These are phyloP conservation scores for Schoenoplectus triqueter DNA, from an alignment of 202 grass and related monocot genomes.

Conservation along the genomic window DNA sequence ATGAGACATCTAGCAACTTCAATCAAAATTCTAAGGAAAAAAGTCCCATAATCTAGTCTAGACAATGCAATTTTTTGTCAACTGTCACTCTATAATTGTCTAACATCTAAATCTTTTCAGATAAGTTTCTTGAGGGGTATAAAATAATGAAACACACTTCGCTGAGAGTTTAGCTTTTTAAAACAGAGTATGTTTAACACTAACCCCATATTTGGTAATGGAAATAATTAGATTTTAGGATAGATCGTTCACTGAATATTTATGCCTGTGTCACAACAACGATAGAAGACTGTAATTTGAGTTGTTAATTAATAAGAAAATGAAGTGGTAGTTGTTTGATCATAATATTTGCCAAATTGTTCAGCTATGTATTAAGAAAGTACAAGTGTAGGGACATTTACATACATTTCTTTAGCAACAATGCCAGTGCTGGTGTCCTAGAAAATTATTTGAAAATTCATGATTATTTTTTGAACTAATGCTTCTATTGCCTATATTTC, in stretches of 20 bases:
- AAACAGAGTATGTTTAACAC: too few species aligned
- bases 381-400: too few species aligned
- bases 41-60: not conserved
- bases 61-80: too few species aligned
- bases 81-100: too few species aligned
- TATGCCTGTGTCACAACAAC: not conserved
- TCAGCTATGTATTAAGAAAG: too few species aligned
- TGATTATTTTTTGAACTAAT: constrained; percentile 1
- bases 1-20: not conserved
- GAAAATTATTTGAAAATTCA: constrained; percentile 4
- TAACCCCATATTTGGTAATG: not conserved
- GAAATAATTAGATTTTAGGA: not conserved
- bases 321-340: not conserved
- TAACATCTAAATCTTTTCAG: not conserved
- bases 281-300: not conserved
- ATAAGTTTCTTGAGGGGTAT: not conserved
- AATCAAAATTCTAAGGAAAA: not conserved
- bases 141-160: not conserved
- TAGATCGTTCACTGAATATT: not conserved
- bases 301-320: not conserved
- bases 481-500: not conserved
- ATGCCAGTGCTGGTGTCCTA: constrained; percentile 15
- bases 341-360: not conserved
- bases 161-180: too few species aligned
- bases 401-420: not conserved